phyloP scores from a whole-genome alignment of 306 rosid species.

The Gastrolobium villosum region DNA sequence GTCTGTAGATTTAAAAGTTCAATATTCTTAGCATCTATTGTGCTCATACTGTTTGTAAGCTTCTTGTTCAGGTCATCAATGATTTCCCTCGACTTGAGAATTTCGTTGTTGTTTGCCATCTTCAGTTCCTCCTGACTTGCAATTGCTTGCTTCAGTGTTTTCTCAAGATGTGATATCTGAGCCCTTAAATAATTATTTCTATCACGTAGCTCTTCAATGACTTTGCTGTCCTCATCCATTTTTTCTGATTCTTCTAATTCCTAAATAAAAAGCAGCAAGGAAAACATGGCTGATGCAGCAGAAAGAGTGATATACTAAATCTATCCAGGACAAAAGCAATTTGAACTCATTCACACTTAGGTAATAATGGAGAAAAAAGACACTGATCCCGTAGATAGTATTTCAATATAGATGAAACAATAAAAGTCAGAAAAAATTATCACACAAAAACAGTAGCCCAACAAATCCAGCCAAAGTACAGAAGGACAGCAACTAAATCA shows the following conservation, averaged over 20 bases:
- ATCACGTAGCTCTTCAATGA: conserved; percentile 73
- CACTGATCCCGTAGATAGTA: background rate
- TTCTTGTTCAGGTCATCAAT: conserved; percentile 73
- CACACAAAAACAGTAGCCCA: conserved; percentile 30
- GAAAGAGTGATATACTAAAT: conserved; percentile 11
- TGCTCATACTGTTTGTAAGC: conserved; percentile 65
- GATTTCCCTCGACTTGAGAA: conserved; percentile 62
- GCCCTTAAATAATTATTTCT: conserved; percentile 64
- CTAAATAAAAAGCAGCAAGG: conserved; percentile 51
- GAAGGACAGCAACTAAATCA: conserved; percentile 10
- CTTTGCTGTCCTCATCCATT: conserved; percentile 85
- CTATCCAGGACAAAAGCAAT: conserved; percentile 10
- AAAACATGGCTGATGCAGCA: conserved; percentile 17
- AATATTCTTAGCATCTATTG: conserved; percentile 73
- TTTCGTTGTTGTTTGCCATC: conserved; percentile 61
- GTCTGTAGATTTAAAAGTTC: conserved; percentile 90
- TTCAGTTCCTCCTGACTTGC: conserved; percentile 68
- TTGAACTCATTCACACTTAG: conserved; percentile 37
- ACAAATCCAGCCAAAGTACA: conserved; percentile 31
- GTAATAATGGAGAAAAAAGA: conserved; percentile 24
- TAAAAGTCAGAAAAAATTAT: conserved; percentile 29
- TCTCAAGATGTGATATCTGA: conserved; percentile 71
- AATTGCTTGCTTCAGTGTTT: conserved; percentile 73
- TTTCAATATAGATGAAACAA: conserved; percentile 25
- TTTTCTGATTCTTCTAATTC: conserved; percentile 89